Evolutionary conservation across 2,329 filamentous ascomycete species (phyloP).

Genomic region (Emergomyces orientalis): DNA sequence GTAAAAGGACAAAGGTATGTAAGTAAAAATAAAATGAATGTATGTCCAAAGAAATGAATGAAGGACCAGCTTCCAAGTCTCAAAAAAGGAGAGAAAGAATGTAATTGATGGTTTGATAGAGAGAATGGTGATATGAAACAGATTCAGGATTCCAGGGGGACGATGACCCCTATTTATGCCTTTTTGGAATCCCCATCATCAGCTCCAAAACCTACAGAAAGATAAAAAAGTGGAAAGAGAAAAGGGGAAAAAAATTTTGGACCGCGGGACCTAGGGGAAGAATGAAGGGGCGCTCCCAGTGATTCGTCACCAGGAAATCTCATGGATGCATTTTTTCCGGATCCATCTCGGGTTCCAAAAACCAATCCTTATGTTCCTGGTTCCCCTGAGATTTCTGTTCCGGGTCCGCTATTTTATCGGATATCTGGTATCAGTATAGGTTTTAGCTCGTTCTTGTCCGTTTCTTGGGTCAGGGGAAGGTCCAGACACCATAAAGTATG

Average conservation of each 20-base stretch:
- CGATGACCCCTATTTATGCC: not conserved
- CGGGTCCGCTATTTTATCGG: not conserved
- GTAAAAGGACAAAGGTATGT: not conserved
- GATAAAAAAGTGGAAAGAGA: not conserved
- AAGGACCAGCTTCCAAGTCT: slow-evolving; percentile 2
- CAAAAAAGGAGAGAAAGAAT: slow-evolving; percentile 3
- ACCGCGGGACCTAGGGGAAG: not conserved
- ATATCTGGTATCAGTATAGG: not conserved
- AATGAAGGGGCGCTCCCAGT: not conserved
- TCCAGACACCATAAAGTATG: not conserved
- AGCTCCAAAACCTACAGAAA: not conserved
- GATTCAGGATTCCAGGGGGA: not conserved
- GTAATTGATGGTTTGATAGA: not conserved
- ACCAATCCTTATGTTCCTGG: not conserved
- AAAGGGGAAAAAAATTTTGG: not conserved
- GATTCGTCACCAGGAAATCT: not conserved
- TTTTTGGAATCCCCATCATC: not conserved
- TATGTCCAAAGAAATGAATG: not conserved
- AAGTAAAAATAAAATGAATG: not conserved
- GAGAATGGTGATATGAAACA: not conserved
- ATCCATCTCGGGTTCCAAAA: not conserved
- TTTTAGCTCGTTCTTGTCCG: not conserved
- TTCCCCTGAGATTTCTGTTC: not conserved
- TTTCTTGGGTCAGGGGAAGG: not conserved
- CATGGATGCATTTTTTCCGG: not conserved